phyloP scores from a whole-genome alignment of 306 rosid genomes.

The Dicorynia guianensis region DNA sequence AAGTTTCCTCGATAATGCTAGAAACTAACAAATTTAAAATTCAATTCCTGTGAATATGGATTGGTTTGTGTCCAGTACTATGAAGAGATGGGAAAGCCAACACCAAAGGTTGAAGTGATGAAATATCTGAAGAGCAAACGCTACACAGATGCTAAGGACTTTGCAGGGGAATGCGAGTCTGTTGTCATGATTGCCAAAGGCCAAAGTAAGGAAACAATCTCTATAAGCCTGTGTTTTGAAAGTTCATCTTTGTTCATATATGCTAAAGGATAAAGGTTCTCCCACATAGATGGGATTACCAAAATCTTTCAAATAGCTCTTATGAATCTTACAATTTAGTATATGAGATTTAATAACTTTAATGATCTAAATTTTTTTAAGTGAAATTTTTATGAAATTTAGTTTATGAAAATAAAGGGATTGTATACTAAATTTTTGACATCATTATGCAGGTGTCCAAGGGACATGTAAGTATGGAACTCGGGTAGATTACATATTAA shows the following conservation, averaged over 20 bases:
- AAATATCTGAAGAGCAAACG: conserved; percentile 59
- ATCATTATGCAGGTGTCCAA: conserved; percentile 76
- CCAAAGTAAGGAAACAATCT: conserved; percentile 67
- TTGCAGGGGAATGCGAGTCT: conserved; percentile 75
- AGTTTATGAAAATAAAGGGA: no score
- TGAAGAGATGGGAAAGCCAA: conserved; percentile 73
- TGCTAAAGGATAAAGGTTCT: no score
- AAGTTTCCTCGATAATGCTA: no score
- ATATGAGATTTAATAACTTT: no score
- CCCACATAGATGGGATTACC: no score
- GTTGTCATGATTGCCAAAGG: conserved; percentile 99
- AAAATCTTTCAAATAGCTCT: no score
- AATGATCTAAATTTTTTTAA: no score
- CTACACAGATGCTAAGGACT: conserved; percentile 67
- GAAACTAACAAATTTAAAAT: background rate
- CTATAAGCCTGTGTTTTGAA: conserved; percentile 7
- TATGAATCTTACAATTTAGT: no score
- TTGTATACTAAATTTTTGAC: background rate
- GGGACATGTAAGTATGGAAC: conserved; percentile 99
- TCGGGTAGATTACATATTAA: conserved; percentile 85
- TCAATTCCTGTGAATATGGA: background rate
- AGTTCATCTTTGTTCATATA: background rate
- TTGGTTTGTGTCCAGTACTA: conserved; percentile 54
- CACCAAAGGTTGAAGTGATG: conserved; percentile 71
- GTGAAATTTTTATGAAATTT: no score